Conservation (phyloP, 768 basidiomycete species). For the Sporobolomyces pararoseus region DNA sequence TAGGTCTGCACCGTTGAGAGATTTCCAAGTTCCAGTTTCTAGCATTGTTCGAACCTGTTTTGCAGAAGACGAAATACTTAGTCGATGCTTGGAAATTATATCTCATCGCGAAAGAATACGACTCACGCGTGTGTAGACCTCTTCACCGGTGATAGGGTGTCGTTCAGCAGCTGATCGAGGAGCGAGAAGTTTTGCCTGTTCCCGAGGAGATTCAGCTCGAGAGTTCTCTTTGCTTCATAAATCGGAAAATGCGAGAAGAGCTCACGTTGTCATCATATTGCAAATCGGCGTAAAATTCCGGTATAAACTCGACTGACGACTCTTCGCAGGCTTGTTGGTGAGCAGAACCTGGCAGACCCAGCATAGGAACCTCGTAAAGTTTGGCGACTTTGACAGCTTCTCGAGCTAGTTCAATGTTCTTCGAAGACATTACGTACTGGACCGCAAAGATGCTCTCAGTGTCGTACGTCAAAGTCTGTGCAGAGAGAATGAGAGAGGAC, state of each 20-base stretch:
- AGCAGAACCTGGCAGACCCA: conserved; percentile 63
- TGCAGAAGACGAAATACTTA: too few relatives aligned
- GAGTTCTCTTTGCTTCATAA: too few relatives aligned
- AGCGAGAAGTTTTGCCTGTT: conserved; percentile 2
- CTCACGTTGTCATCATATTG: conserved; percentile 59
- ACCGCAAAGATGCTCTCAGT: too few relatives aligned
- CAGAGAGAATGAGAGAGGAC: conserved; percentile 49
- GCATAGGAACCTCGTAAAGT: conserved; percentile 59
- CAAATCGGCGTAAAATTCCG: conserved; percentile 69
- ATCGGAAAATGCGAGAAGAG: conserved; percentile 15
- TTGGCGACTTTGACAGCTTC: conserved; percentile 59
- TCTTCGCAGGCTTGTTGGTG: conserved; percentile 61
- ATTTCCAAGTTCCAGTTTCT: background rate
- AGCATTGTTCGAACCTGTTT: too few relatives aligned
- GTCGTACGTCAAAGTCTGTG: too few relatives aligned
- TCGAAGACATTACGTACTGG: conserved; percentile 48
- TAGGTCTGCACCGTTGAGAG: conserved; percentile 55
- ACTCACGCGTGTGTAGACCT: conserved; percentile 54
- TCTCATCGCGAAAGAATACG: too few relatives aligned
- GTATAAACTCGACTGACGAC: conserved; percentile 60
- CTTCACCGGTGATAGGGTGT: conserved; percentile 53
- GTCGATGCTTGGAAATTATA: too few relatives aligned
- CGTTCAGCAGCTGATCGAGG: conserved; percentile 53
- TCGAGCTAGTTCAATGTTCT: conserved; percentile 57
- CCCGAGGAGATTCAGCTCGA: too few relatives aligned